These are phyloP conservation scores for Guillardia theta DNA, from an alignment of 78 protist species.

Conservation along the genomic window DNA sequence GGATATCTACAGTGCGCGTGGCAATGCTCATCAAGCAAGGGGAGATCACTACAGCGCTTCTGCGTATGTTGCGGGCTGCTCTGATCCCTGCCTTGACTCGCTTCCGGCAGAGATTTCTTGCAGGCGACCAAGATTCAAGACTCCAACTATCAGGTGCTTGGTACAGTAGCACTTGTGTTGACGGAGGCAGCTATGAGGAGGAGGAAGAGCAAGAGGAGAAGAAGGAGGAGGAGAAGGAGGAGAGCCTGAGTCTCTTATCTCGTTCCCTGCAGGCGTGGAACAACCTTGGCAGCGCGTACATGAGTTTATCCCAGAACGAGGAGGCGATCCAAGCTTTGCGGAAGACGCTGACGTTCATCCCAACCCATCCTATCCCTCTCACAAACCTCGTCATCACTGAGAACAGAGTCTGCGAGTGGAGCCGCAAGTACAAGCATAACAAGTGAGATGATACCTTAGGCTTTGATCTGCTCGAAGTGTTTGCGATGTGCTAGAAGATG, in stretches of 20 bases:
- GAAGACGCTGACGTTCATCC: neutral
- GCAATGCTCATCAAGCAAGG: neutral
- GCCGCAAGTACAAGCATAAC: neutral
- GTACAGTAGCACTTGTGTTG: no score
- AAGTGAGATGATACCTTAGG: neutral
- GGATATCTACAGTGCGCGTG: no score
- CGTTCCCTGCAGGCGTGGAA: conserved; percentile 23
- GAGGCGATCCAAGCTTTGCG: neutral
- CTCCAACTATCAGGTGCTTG: neutral
- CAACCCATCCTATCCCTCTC: conserved; percentile 1
- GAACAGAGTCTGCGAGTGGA: neutral
- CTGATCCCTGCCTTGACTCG: no score
- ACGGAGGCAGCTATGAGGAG: no score
- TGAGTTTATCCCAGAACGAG: neutral
- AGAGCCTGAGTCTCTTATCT: no score
- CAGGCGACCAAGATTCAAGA: neutral
- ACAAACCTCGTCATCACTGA: conserved; percentile 18
- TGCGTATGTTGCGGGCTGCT: no score
- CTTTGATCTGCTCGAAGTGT: neutral
- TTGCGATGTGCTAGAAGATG: neutral
- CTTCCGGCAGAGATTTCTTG: no score
- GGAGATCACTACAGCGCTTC: no score
- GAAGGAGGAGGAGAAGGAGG: no score
- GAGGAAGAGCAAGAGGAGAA: no score
- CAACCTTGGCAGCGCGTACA: conserved; percentile 19